A percentile compares a stretch with the other conserved stretches of the same genome.
phyloP scores from a whole-genome alignment of 2,329 filamentous ascomycete genomes.

The Cladorrhinum sp. region DNA sequence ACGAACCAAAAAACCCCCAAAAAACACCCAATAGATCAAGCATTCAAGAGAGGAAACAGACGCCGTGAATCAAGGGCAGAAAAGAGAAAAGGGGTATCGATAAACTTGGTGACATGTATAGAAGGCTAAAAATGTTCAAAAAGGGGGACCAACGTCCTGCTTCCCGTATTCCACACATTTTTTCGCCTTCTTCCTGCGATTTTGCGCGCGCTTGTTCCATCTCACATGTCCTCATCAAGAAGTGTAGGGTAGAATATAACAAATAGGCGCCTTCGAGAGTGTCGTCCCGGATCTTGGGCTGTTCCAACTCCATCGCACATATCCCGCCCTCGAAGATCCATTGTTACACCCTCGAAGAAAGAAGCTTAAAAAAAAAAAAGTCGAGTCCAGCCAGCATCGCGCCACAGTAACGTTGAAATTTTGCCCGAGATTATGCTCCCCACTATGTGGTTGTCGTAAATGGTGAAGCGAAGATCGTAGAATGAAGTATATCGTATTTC shows the following conservation, averaged over 20 bases:
- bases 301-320: neutral
- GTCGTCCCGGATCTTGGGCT: neutral
- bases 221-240: slow-evolving; percentile 6
- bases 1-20: too few relatives aligned
- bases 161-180: neutral
- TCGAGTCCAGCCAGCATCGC: slow-evolving; percentile 20
- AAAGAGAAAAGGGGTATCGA: slow-evolving; percentile 21
- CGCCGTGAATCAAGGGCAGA: neutral
- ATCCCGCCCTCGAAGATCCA: slow-evolving; percentile 16
- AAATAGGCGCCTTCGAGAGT: neutral
- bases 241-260: neutral
- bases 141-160: neutral
- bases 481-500: slow-evolving; percentile 1
- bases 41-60: neutral
- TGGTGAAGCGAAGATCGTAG: slow-evolving; percentile 7
- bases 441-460: slow-evolving; percentile 7
- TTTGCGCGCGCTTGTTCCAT: neutral
- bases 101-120: slow-evolving; percentile 16
- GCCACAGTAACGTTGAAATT: neutral
- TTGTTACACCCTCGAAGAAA: slow-evolving; percentile 3
- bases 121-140: slow-evolving; percentile 16
- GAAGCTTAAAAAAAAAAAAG: slow-evolving; percentile 8
- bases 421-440: slow-evolving; percentile 7
- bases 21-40: too few relatives aligned
- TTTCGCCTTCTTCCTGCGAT: neutral